Evolutionary conservation across 495 filamentous ascomycete species (phyloP).

Genomic region (Amphirosellinia nigrospora): DNA sequence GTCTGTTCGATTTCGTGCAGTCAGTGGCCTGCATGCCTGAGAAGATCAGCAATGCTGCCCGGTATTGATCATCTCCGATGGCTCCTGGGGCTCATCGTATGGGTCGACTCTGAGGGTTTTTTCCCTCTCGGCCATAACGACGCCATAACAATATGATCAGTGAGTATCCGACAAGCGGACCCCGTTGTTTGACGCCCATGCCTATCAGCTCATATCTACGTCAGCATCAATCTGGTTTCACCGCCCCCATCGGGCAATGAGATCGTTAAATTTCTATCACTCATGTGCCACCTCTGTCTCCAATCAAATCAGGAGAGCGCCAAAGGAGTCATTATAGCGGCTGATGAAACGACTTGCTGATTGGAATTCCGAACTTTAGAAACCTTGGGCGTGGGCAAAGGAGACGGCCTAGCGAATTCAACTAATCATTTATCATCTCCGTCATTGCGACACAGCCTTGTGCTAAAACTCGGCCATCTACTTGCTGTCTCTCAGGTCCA

Average conservation of each 20-base stretch:
- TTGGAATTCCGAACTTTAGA: constrained; percentile 1
- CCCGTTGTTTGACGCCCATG: not conserved
- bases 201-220: constrained; percentile 12
- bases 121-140: not conserved
- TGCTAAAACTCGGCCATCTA: not conserved
- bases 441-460: not conserved
- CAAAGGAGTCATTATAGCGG: not conserved
- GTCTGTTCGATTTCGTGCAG: constrained; percentile 20
- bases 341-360: not conserved
- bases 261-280: not conserved
- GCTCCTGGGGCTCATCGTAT: not conserved
- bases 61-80: not conserved
- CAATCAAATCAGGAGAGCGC: not conserved
- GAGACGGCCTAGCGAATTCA: not conserved
- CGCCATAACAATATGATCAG: not conserved
- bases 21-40: constrained; percentile 15
- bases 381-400: not conserved
- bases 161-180: not conserved
- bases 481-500: not conserved
- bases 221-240: constrained; percentile 2
- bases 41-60: constrained; percentile 9
- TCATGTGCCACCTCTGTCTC: constrained; percentile 10
- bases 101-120: not conserved
- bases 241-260: not conserved
- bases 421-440: not conserved